Evolutionary conservation across 768 basidiomycete genomes (phyloP).

Genomic region (Leccinum sublutescens): DNA sequence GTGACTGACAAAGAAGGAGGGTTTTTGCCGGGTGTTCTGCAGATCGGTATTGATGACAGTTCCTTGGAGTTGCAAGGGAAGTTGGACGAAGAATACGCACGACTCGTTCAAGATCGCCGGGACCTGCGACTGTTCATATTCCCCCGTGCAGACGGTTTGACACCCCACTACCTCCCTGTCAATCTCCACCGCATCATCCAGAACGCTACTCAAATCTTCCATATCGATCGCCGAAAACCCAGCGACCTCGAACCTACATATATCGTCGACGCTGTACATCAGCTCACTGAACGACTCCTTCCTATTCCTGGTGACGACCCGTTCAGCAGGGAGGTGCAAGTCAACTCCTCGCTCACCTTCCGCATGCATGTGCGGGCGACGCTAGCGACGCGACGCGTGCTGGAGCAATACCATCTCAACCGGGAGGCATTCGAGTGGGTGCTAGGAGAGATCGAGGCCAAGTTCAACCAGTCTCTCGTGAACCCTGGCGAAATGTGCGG

Average conservation of each 20-base stretch:
- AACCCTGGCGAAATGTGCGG: constrained; percentile 99
- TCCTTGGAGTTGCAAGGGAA: constrained; percentile 80
- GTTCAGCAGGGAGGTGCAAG: constrained; percentile 74
- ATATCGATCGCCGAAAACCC: constrained; percentile 91
- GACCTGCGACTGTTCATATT: constrained; percentile 83
- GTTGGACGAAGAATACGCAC: constrained; percentile 75
- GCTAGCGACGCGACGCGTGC: constrained; percentile 80
- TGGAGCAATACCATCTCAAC: constrained; percentile 87
- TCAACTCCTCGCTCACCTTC: constrained; percentile 89
- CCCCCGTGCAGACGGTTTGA: constrained; percentile 65
- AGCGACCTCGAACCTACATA: constrained; percentile 88
- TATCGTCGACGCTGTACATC: constrained; percentile 76
- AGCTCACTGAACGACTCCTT: constrained; percentile 71
- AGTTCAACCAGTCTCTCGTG: constrained; percentile 90
- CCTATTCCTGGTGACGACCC: constrained; percentile 85
- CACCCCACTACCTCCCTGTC: constrained; percentile 88
- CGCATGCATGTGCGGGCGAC: constrained; percentile 90
- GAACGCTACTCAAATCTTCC: constrained; percentile 95
- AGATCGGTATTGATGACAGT: constrained; percentile 84
- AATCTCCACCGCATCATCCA: constrained; percentile 94
- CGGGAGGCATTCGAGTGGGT: constrained; percentile 98
- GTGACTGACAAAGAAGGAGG: constrained; percentile 81
- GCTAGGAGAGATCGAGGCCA: constrained; percentile 88
- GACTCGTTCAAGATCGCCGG: constrained; percentile 70
- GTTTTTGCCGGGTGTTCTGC: constrained; percentile 76